Evolutionary conservation across 2,329 filamentous ascomycete genomes (phyloP).

Genomic region (Aspergillus luchuensis): DNA sequence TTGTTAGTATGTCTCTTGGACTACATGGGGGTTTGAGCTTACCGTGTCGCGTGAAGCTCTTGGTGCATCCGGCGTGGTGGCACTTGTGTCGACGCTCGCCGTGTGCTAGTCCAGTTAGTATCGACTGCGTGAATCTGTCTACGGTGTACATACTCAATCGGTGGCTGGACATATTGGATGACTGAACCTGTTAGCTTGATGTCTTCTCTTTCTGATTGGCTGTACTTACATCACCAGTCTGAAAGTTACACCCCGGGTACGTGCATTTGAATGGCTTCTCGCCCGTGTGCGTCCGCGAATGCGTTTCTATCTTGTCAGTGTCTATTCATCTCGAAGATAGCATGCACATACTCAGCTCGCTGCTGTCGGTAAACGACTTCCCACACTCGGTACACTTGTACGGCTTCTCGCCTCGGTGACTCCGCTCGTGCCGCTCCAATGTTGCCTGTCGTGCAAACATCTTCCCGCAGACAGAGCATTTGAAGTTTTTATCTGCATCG

Average conservation of each 20-base stretch:
- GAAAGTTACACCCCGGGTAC: slow-evolving; percentile 46
- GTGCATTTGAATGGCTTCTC: slow-evolving; percentile 49
- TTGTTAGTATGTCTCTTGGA: slow-evolving; percentile 2
- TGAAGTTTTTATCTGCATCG: slow-evolving; percentile 44
- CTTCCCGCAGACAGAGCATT: slow-evolving; percentile 45
- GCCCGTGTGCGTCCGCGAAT: slow-evolving; percentile 46
- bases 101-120: slow-evolving; percentile 33
- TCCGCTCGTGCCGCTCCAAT: slow-evolving; percentile 47
- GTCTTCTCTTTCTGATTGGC: slow-evolving; percentile 15
- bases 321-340: background rate
- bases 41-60: slow-evolving; percentile 50
- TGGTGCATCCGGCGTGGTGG: slow-evolving; percentile 40
- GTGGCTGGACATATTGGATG: slow-evolving; percentile 50
- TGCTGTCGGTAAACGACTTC: slow-evolving; percentile 49
- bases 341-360: slow-evolving; percentile 43
- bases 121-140: background rate
- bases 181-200: slow-evolving; percentile 36
- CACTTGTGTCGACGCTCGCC: slow-evolving; percentile 48
- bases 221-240: slow-evolving; percentile 46
- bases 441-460: slow-evolving; percentile 47
- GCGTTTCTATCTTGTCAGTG: slow-evolving; percentile 42
- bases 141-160: slow-evolving; percentile 39
- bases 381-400: slow-evolving; percentile 45
- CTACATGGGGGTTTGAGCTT: slow-evolving; percentile 13
- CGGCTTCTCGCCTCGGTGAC: slow-evolving; percentile 48